A percentile compares a stretch with the other conserved stretches of the same genome.
Evolutionary conservation across 768 basidiomycete species (phyloP).

Genomic region (Trametes gibbosa): DNA sequence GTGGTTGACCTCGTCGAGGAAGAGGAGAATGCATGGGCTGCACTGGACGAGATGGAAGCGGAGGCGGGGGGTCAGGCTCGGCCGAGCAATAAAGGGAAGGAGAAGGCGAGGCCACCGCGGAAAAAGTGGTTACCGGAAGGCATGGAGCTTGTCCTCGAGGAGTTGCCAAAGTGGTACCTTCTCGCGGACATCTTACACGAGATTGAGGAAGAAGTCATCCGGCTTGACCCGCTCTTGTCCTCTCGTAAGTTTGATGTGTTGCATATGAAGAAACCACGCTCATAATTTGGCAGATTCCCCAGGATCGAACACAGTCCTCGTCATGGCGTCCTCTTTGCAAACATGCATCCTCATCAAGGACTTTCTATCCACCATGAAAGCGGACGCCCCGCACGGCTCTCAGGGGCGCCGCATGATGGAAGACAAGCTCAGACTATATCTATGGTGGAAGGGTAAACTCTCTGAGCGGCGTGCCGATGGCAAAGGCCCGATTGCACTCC

Average conservation of each 20-base stretch:
- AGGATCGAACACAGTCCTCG: constrained; percentile 73
- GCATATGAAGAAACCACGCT: not conserved
- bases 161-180: constrained; percentile 91
- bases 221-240: constrained; percentile 44
- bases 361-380: constrained; percentile 70
- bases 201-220: constrained; percentile 81
- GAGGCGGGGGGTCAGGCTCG: constrained; percentile 4
- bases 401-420: constrained; percentile 81
- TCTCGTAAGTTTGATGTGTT: constrained; percentile 23
- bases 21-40: constrained; percentile 74
- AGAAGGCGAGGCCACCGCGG: constrained; percentile 13
- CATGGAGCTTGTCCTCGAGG: constrained; percentile 86
- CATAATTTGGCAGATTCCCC: constrained; percentile 31
- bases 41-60: constrained; percentile 59
- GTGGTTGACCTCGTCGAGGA: constrained; percentile 44
- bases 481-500: constrained; percentile 28
- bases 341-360: constrained; percentile 74
- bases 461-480: constrained; percentile 37
- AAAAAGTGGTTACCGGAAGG: constrained; percentile 67
- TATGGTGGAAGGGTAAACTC: constrained; percentile 75
- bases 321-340: constrained; percentile 84
- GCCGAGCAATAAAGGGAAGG: not conserved
- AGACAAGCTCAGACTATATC: constrained; percentile 63
- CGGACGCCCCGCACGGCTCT: constrained; percentile 51
- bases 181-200: constrained; percentile 85